phyloP scores from a whole-genome alignment of 305 asterid genomes.

The Solanum hybrid region DNA sequence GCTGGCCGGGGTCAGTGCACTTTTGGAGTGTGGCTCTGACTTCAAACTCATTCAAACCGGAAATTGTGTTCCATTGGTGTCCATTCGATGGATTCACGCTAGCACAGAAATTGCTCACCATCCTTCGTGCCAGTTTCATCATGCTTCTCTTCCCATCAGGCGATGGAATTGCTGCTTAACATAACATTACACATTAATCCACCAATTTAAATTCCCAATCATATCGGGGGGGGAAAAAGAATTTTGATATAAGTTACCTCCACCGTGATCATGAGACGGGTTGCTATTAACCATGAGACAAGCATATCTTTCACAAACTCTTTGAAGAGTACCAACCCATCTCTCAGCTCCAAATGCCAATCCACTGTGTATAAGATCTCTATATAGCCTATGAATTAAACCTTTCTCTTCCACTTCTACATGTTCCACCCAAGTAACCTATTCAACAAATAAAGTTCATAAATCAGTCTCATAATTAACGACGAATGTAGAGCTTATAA shows the following conservation, averaged over 20 bases:
- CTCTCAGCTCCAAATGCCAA: conserved; percentile 85
- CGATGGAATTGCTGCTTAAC: conserved; percentile 48
- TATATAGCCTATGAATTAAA: conserved; percentile 47
- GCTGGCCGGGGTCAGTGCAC: conserved; percentile 74
- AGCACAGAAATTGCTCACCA: conserved; percentile 74
- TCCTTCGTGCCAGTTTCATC: conserved; percentile 88
- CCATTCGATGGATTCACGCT: conserved; percentile 68
- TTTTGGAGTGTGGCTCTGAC: conserved; percentile 67
- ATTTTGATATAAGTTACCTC: conserved; percentile 34
- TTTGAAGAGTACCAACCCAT: conserved; percentile 73
- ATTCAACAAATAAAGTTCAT: background rate
- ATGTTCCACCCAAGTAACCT: conserved; percentile 97
- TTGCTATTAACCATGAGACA: conserved; percentile 53
- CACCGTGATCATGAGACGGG: conserved; percentile 61
- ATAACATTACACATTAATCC: background rate
- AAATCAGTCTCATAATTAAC: background rate
- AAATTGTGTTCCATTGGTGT: conserved; percentile 63
- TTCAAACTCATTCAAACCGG: conserved; percentile 59
- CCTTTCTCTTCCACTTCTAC: conserved; percentile 78
- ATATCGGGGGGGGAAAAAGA: background rate
- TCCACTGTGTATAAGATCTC: conserved; percentile 75
- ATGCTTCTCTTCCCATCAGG: conserved; percentile 83
- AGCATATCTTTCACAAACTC: conserved; percentile 74
- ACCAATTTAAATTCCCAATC: background rate
- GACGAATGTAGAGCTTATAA: background rate